phyloP scores from a whole-genome alignment of 768 basidiomycete species.

The Xerocomellus amylosporus region DNA sequence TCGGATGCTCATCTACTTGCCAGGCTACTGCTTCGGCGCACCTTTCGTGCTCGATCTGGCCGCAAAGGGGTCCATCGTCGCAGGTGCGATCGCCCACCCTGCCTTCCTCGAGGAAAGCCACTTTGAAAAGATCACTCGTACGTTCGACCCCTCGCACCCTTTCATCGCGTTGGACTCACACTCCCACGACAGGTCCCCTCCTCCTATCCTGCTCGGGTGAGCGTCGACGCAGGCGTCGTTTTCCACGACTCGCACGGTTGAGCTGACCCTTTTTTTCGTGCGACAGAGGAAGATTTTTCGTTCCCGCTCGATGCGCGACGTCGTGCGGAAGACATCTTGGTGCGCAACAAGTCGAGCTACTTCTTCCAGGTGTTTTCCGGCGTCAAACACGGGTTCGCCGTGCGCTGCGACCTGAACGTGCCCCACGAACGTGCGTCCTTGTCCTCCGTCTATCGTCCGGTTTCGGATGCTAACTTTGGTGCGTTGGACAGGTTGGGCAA shows the following conservation, averaged over 20 bases:
- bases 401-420: slow-evolving; percentile 13
- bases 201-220: slow-evolving; percentile 25
- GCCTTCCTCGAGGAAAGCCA: slow-evolving; percentile 50
- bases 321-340: slow-evolving; percentile 54
- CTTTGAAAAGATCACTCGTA: slow-evolving; percentile 47
- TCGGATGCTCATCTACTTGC: not conserved
- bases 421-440: slow-evolving; percentile 19
- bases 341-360: slow-evolving; percentile 46
- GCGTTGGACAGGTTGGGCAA: slow-evolving; percentile 49
- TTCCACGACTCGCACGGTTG: not conserved
- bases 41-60: slow-evolving; percentile 47
- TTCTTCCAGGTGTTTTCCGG: slow-evolving; percentile 54
- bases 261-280: not conserved
- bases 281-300: slow-evolving; percentile 46
- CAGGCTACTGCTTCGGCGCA: slow-evolving; percentile 58
- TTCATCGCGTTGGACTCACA: not conserved
- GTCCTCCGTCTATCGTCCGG: too few species aligned
- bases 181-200: slow-evolving; percentile 9
- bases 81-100: slow-evolving; percentile 55
- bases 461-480: not conserved
- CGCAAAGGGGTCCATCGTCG: slow-evolving; percentile 41
- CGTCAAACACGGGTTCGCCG: slow-evolving; percentile 29
- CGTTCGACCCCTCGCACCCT: slow-evolving; percentile 8
- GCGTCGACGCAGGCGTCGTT: not conserved
- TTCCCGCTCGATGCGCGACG: slow-evolving; percentile 50